Conservation (phyloP, 2,329 filamentous ascomycete genomes). For the Cytospora paraplurivora region DNA sequence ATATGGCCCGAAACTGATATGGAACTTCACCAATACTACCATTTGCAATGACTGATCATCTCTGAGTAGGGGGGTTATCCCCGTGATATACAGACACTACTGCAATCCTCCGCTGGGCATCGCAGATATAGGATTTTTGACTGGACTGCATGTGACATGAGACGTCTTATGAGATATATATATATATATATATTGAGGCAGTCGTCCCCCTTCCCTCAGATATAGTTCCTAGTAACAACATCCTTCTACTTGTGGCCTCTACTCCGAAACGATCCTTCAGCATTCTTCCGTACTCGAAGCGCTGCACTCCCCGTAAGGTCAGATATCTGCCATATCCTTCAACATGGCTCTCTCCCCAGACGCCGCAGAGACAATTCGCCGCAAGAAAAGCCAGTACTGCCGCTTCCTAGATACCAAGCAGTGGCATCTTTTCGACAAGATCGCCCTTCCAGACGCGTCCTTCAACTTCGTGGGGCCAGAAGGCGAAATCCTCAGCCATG, state of each 20-base stretch:
- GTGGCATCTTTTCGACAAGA: constrained; percentile 33
- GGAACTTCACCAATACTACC: too few species aligned
- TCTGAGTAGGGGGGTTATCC: too few species aligned
- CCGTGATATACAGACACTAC: too few species aligned
- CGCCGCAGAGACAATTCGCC: constrained; percentile 32
- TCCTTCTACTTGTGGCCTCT: background rate
- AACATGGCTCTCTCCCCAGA: constrained; percentile 30
- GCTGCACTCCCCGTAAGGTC: background rate
- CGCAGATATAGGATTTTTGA: too few species aligned
- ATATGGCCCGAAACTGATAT: too few species aligned
- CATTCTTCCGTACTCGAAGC: background rate
- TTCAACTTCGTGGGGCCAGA: constrained; percentile 28
- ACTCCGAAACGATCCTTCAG: background rate
- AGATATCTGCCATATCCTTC: background rate
- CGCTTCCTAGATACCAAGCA: constrained; percentile 36
- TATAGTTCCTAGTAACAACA: background rate
- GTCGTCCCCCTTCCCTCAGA: background rate
- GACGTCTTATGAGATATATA: too few species aligned
- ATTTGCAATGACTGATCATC: too few species aligned
- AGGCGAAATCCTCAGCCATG: background rate
- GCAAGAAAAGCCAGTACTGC: constrained; percentile 35
- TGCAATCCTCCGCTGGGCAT: too few species aligned
- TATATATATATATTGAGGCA: too few species aligned
- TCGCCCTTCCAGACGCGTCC: constrained; percentile 32
- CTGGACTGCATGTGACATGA: too few species aligned